These are phyloP conservation scores for Laetiporus sulphureus DNA, from an alignment of 1,284 basidiomycete species.

Conservation along the genomic window DNA sequence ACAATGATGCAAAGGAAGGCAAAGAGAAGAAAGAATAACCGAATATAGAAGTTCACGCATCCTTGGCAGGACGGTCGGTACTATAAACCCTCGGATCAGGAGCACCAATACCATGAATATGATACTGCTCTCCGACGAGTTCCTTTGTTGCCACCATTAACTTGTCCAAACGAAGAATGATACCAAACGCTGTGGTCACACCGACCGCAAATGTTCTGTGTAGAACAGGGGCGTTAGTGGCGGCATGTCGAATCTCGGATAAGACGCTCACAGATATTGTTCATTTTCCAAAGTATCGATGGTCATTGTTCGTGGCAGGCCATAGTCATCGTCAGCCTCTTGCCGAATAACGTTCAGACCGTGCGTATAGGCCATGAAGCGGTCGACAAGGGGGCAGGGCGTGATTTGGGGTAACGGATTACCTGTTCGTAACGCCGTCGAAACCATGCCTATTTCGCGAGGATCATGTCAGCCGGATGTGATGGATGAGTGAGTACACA, in stretches of 20 bases:
- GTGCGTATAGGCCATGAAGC: conserved; percentile 58
- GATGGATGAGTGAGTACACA: conserved; percentile 14
- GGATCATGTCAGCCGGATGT: conserved; percentile 5
- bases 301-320: conserved; percentile 56
- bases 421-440: conserved; percentile 69
- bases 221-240: not conserved
- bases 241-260: conserved; percentile 1
- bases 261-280: conserved; percentile 54
- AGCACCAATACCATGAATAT: conserved; percentile 62
- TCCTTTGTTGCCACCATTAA: conserved; percentile 75
- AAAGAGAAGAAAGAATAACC: not conserved
- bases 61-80: conserved; percentile 10
- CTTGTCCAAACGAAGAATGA: conserved; percentile 61
- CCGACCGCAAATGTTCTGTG: conserved; percentile 69
- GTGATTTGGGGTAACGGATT: conserved; percentile 81
- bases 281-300: conserved; percentile 61
- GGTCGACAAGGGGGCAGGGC: conserved; percentile 73
- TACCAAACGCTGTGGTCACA: conserved; percentile 59
- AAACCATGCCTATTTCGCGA: conserved; percentile 49
- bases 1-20: not conserved
- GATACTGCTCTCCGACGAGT: conserved; percentile 76
- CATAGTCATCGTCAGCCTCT: conserved; percentile 64
- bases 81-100: conserved; percentile 3
- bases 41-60: conserved; percentile 6
- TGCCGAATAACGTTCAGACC: conserved; percentile 60